Base-by-base conservation (phyloP, 192 early-diverging fungal genomes). In the Coemansia sp. region DNA sequence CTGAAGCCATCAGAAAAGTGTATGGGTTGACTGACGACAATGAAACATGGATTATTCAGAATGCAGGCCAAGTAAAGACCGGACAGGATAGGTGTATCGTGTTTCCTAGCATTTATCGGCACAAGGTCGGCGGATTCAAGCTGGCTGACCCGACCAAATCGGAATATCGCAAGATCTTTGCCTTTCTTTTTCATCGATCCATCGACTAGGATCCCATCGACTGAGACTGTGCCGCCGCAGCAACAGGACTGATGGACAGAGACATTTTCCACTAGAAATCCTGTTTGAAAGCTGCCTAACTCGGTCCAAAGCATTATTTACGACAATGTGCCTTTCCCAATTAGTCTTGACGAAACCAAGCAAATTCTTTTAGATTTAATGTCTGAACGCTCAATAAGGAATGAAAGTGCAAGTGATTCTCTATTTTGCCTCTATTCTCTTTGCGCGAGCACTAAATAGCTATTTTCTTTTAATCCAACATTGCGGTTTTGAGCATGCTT, bases 101-200 rank as follows among this genome's bases (percentile, higher is more conserved):
- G 28, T 93, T 91, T 63, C 88, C 90, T 9, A 93, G 92, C 74
- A 64, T 74, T 18, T 86, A 84, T 57, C 92, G 91, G 76, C 90
- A 93, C 71, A 64, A 79, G 21, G 85, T 90, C 2, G 77, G 80
- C 9, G 77, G 82, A 0, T 91, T 93, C 64, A 61, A 71, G n/a
- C n/a, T n/a, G n/a, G n/a, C n/a, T n/a, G n/a, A n/a, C n/a, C n/a
- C n/a, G n/a, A n/a, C n/a, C n/a, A 85, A 85, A 39, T 82, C 85
- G 0, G 92, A 90, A 0, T 75, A 84, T 42, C 83, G 88, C 68
- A 87, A 88, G 67, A 89, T 91, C 45, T 59, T 93, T 6, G 76
- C 71, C 9, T 90, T 92, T 51, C n/a, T 90, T 91, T 78, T 76
- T 92, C 37, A 82, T 93, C 2, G 75, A 93, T 45, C 92, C 92